These are phyloP conservation scores for Eucalyptus melliodora DNA, from an alignment of 345 rosid genomes.

Conservation along the genomic window DNA sequence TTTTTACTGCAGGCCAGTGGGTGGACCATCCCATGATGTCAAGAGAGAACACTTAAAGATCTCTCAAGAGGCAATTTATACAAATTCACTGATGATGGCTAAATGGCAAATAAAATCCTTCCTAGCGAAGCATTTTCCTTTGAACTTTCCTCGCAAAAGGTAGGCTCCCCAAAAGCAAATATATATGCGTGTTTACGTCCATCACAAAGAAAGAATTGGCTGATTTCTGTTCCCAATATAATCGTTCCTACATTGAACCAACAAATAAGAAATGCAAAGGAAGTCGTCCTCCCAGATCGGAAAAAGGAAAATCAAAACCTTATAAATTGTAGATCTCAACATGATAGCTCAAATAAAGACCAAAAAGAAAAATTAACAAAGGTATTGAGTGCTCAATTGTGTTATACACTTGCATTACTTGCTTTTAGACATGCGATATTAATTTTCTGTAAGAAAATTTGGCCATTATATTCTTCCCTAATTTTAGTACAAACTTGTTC, in stretches of 20 bases:
- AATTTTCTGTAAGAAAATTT: background rate
- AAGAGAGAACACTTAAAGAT: too few species aligned
- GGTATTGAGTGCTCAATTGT: background rate
- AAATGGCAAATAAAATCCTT: background rate
- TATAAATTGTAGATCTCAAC: too few species aligned
- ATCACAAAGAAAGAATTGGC: background rate
- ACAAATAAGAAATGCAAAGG: too few species aligned
- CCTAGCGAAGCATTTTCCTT: background rate
- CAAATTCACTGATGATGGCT: background rate
- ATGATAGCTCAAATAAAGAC: too few species aligned
- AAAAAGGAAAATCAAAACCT: too few species aligned
- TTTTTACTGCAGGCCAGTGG: background rate
- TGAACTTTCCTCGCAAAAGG: background rate
- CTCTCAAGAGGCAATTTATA: background rate
- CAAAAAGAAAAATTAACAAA: too few species aligned
- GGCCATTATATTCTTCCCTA: background rate
- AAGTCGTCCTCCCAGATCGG: too few species aligned
- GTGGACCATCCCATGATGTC: too few species aligned
- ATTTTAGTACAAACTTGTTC: background rate
- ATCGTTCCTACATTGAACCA: too few species aligned
- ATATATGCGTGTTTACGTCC: too few species aligned
- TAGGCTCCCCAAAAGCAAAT: background rate
- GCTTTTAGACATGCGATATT: background rate
- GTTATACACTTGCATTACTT: background rate
- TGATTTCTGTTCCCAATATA: background rate